Evolutionary conservation across 257 asterid genomes (phyloP).

Genomic region (Nicotiana noctiflora): DNA sequence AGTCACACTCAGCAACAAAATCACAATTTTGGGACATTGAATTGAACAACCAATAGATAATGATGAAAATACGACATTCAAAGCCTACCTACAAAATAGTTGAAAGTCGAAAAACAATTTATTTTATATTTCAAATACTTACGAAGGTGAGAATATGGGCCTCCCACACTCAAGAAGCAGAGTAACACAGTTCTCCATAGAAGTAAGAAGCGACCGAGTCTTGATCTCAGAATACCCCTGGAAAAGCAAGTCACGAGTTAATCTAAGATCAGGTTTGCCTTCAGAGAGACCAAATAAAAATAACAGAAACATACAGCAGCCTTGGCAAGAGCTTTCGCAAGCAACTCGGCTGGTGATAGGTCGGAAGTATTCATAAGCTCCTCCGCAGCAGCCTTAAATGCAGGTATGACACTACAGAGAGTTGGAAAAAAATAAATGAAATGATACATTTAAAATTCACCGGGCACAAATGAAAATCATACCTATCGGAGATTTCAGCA

Average conservation of each 20-base stretch:
- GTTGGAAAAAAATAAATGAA: not conserved
- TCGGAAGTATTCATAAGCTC: conserved; percentile 55
- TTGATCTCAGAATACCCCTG: conserved; percentile 93
- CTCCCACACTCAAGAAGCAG: conserved; percentile 67
- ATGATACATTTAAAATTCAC: not conserved
- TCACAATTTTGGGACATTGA: not conserved
- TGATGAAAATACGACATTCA: not conserved
- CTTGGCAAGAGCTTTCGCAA: conserved; percentile 92
- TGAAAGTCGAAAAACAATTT: not conserved
- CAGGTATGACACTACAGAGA: conserved; percentile 70
- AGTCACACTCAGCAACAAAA: not conserved
- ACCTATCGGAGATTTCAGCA: conserved; percentile 75
- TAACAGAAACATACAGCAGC: conserved; percentile 65
- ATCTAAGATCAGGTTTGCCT: not conserved
- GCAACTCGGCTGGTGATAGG: conserved; percentile 68
- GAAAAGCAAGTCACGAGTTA: conserved; percentile 7
- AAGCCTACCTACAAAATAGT: not conserved
- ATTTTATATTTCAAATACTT: conserved; percentile 21
- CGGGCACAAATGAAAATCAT: not conserved
- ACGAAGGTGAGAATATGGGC: conserved; percentile 74
- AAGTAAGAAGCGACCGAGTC: conserved; percentile 77
- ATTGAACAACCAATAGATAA: not conserved
- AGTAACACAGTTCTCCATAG: conserved; percentile 84
- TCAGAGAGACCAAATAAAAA: not conserved
- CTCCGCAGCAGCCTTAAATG: conserved; percentile 88